phyloP scores from a whole-genome alignment of 345 rosid genomes.

The Sonneratia caseolaris region DNA sequence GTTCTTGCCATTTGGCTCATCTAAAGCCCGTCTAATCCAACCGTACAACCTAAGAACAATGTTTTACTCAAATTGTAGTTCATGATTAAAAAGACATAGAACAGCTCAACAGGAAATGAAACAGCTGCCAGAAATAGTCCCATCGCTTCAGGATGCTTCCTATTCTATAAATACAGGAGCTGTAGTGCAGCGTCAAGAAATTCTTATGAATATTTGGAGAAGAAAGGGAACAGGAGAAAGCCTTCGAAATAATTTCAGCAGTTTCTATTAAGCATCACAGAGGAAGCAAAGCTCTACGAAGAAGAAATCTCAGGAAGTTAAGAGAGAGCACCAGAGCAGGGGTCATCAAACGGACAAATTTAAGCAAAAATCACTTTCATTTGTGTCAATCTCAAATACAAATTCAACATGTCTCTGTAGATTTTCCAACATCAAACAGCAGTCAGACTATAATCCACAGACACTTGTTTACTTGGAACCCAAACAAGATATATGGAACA shows the following conservation, averaged over 20 bases:
- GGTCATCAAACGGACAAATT: neutral
- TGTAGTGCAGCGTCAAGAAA: neutral
- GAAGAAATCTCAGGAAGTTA: neutral
- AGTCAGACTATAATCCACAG: neutral
- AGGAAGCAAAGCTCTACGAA: neutral
- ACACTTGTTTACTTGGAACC: conserved; percentile 1
- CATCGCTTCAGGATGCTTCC: neutral
- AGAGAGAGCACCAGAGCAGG: neutral
- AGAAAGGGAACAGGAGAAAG: neutral
- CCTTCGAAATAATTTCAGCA: neutral
- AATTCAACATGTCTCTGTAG: neutral
- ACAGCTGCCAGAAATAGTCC: neutral
- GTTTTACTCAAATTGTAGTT: too few species aligned
- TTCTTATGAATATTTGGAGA: neutral
- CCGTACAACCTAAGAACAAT: too few species aligned
- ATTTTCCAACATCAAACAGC: neutral
- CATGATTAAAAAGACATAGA: too few species aligned
- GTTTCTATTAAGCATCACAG: neutral
- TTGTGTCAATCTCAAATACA: neutral
- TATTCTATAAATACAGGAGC: neutral
- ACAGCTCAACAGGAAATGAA: neutral
- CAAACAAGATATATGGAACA: conserved; percentile 2
- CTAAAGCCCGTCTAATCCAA: too few species aligned
- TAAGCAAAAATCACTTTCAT: neutral
- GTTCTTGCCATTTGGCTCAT: too few species aligned